Percentiles rank a stretch among this genome's conserved stretches.
Evolutionary conservation across 257 asterid genomes (phyloP).

Genomic region (Verbena officinalis): DNA sequence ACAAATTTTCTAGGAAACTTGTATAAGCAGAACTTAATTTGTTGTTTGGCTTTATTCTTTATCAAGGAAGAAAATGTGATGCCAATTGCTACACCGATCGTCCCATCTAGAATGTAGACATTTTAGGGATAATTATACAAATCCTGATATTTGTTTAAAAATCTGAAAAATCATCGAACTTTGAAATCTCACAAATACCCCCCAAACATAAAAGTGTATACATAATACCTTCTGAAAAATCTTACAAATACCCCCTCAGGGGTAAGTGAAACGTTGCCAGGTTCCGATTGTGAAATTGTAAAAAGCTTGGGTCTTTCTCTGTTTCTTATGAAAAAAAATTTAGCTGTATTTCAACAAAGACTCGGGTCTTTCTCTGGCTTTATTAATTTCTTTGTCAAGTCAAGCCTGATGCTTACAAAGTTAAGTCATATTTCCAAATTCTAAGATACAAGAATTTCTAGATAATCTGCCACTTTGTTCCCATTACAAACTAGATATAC

Average conservation of each 20-base stretch:
- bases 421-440: neutral
- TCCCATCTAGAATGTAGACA: neutral
- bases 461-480: slow-evolving; percentile 16
- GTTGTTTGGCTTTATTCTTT: neutral
- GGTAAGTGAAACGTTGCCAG: too few species aligned
- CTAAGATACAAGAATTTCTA: slow-evolving; percentile 15
- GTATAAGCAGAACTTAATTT: neutral
- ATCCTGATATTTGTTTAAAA: too few species aligned
- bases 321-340: too few species aligned
- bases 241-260: too few species aligned
- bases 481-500: slow-evolving; percentile 18
- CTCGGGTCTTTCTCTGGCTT: neutral
- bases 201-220: too few species aligned
- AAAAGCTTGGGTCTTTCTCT: too few species aligned
- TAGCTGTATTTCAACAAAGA: too few species aligned
- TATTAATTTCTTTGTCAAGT: slow-evolving; percentile 16
- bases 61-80: neutral
- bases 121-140: too few species aligned
- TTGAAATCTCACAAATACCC: too few species aligned
- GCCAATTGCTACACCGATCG: neutral
- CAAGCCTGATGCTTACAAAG: neutral
- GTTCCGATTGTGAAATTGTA: too few species aligned
- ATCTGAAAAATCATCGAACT: too few species aligned
- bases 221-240: too few species aligned
- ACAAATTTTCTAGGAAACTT: neutral